These are phyloP conservation scores for Coemansia interrupta DNA, from an alignment of 192 early-diverging fungal species.

Conservation along the genomic window DNA sequence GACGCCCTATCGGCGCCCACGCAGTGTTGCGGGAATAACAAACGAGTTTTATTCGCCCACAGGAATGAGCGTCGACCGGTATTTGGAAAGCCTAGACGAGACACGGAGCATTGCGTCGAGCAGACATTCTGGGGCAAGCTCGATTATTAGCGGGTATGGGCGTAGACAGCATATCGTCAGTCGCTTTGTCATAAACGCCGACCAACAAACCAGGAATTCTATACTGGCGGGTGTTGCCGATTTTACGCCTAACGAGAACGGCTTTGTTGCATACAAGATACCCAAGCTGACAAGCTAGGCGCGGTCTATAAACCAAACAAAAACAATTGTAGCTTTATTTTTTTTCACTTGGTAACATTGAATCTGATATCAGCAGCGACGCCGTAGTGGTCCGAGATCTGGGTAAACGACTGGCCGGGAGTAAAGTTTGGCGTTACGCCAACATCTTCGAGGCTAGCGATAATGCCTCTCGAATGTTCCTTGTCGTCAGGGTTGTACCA, in stretches of 20 bases:
- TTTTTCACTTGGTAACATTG: not conserved
- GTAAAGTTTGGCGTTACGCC: slow-evolving; percentile 47
- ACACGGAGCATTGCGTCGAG: slow-evolving; percentile 45
- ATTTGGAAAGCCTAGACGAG: slow-evolving; percentile 15
- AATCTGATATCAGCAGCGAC: slow-evolving; percentile 31
- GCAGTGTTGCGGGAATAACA: slow-evolving; percentile 1
- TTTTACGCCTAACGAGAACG: slow-evolving; percentile 46
- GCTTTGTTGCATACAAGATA: slow-evolving; percentile 54
- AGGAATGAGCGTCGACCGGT: slow-evolving; percentile 5
- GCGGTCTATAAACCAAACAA: not conserved
- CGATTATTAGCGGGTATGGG: slow-evolving; percentile 25
- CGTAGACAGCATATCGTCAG: slow-evolving; percentile 30
- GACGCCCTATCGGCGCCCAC: not conserved
- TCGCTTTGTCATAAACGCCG: slow-evolving; percentile 35
- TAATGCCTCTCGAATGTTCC: slow-evolving; percentile 7
- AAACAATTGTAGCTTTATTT: not conserved
- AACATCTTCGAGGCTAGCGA: slow-evolving; percentile 28
- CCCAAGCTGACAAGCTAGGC: slow-evolving; percentile 24
- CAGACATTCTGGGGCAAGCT: slow-evolving; percentile 39
- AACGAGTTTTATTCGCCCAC: slow-evolving; percentile 7
- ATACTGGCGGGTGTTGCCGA: slow-evolving; percentile 36
- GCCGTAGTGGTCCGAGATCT: slow-evolving; percentile 57
- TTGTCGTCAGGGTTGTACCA: slow-evolving; percentile 46
- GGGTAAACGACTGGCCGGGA: slow-evolving; percentile 33
- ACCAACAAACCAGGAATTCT: slow-evolving; percentile 17